These are phyloP conservation scores for Xylaria multiplex DNA, from an alignment of 2,329 filamentous ascomycete species.

Conservation along the genomic window DNA sequence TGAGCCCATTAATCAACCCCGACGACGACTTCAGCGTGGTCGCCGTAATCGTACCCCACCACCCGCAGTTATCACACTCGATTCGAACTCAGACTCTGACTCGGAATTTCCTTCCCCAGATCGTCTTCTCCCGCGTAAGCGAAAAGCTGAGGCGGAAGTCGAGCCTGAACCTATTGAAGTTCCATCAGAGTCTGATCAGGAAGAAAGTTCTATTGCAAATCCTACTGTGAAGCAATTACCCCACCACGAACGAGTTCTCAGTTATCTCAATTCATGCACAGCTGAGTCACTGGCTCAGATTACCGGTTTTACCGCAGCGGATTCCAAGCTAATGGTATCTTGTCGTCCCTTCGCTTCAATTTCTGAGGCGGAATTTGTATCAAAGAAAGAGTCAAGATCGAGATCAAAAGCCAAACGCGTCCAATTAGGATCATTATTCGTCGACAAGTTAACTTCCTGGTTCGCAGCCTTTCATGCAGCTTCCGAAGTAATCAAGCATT, in stretches of 20 bases:
- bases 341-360: conserved; percentile 53
- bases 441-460: conserved; percentile 56
- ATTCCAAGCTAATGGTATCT: conserved; percentile 65
- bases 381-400: conserved; percentile 49
- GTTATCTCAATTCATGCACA: conserved; percentile 84
- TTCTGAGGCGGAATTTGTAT: conserved; percentile 72
- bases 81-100: conserved; percentile 37
- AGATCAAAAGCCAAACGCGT: conserved; percentile 49
- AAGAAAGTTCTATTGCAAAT: background rate
- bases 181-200: conserved; percentile 8
- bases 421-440: conserved; percentile 48
- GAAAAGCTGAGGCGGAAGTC: conserved; percentile 40
- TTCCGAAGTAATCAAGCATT: conserved; percentile 53
- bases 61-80: conserved; percentile 31
- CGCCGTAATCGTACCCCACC: conserved; percentile 38
- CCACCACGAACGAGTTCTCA: conserved; percentile 68
- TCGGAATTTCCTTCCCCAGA: conserved; percentile 6
- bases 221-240: conserved; percentile 5
- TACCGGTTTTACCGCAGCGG: conserved; percentile 75
- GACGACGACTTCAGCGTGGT: conserved; percentile 44
- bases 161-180: conserved; percentile 29
- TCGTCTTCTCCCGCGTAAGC: conserved; percentile 37
- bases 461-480: conserved; percentile 59
- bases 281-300: conserved; percentile 82
- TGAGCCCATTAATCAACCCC: conserved; percentile 33